These are phyloP conservation scores for Backusella luteola DNA, from an alignment of 192 early-diverging fungal species.

Conservation along the genomic window DNA sequence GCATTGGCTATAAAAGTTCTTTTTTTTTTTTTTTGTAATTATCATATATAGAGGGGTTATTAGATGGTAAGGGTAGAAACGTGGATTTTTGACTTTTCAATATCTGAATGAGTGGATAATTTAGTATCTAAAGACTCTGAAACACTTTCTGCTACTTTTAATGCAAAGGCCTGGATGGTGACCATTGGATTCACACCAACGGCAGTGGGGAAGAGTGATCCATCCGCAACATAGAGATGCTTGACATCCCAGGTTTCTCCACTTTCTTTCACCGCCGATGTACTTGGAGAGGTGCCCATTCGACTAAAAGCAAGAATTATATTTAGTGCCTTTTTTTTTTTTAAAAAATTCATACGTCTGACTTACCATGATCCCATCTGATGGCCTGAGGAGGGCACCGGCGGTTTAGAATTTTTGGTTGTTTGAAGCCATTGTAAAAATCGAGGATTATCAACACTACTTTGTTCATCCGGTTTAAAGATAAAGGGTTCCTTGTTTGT, in stretches of 20 bases:
- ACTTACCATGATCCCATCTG: slow-evolving; percentile 63
- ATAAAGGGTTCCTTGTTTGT: slow-evolving; percentile 35
- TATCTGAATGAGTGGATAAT: background rate
- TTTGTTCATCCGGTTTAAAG: slow-evolving; percentile 25
- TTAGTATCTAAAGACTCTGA: background rate
- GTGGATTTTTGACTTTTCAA: background rate
- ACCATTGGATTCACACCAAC: slow-evolving; percentile 72
- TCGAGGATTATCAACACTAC: slow-evolving; percentile 24
- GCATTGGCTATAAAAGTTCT: background rate
- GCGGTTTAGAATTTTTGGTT: slow-evolving; percentile 28
- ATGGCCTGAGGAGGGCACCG: slow-evolving; percentile 49
- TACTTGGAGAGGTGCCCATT: slow-evolving; percentile 49
- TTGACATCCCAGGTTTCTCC: slow-evolving; percentile 69
- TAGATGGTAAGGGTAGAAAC: background rate
- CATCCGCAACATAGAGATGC: slow-evolving; percentile 67
- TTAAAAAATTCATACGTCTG: no score
- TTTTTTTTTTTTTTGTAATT: background rate
- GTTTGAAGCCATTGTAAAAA: slow-evolving; percentile 29
- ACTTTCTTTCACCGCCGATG: slow-evolving; percentile 55
- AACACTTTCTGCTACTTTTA: slow-evolving; percentile 23
- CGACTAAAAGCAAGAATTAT: slow-evolving; percentile 36
- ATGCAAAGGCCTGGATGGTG: slow-evolving; percentile 29
- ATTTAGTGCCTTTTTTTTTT: background rate
- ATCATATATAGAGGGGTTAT: background rate
- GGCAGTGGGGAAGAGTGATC: slow-evolving; percentile 64